Conservation (phyloP, 805 yeast genomes). For the Starmerella floricola region DNA sequence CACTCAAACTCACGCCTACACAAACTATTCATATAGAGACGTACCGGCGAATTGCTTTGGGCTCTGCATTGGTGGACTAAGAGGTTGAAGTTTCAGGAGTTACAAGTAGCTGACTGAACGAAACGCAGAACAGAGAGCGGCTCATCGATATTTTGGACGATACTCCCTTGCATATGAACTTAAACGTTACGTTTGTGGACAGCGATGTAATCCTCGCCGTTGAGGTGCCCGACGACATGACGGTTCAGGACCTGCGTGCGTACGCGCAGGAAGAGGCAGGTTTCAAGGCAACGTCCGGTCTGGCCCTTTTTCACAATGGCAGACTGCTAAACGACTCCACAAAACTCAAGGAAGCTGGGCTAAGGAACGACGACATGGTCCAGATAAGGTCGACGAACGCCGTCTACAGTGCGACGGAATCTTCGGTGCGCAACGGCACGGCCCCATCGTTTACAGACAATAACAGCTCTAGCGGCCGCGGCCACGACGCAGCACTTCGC, state of each 20-base stretch:
- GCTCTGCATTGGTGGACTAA: no score
- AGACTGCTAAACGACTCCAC: constrained; percentile 30
- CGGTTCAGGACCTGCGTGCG: constrained; percentile 57
- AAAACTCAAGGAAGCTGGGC: constrained; percentile 37
- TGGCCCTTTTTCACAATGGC: constrained; percentile 41
- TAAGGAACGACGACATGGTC: constrained; percentile 49
- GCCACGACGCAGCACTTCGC: constrained; percentile 4
- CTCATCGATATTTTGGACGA: no score
- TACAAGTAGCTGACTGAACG: no score
- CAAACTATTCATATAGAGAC: no score
- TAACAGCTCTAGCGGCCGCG: neutral
- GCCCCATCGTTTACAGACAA: no score
- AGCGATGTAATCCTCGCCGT: constrained; percentile 41
- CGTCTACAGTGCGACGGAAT: neutral
- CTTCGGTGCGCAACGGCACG: constrained; percentile 1
- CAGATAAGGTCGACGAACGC: constrained; percentile 7
- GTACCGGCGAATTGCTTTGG: no score
- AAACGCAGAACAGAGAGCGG: no score
- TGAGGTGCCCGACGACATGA: constrained; percentile 55
- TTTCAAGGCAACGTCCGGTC: constrained; percentile 34
- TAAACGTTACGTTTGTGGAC: constrained; percentile 40
- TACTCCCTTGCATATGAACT: no score
- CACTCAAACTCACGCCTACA: no score
- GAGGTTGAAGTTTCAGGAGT: no score
- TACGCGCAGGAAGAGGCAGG: constrained; percentile 59